These are phyloP conservation scores for Thraustotheca clavata DNA, from an alignment of 352 stramenopile genomes.

Conservation along the genomic window DNA sequence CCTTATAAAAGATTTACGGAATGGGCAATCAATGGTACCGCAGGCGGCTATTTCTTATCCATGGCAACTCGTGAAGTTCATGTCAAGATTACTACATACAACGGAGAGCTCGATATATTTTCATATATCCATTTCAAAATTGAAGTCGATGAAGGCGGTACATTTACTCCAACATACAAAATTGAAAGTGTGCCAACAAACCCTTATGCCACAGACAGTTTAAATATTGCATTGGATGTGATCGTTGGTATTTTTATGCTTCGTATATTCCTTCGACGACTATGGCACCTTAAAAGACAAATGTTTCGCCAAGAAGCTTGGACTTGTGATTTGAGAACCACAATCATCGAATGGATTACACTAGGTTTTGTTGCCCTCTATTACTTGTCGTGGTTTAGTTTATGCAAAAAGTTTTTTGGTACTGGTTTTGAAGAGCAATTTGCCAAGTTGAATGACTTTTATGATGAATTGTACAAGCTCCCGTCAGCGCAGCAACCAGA, in stretches of 20 bases:
- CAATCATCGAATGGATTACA: slow-evolving; percentile 18
- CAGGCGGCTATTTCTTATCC: slow-evolving; percentile 22
- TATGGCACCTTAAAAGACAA: slow-evolving; percentile 16
- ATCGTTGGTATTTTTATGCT: slow-evolving; percentile 31
- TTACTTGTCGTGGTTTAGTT: not conserved
- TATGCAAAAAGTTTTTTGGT: slow-evolving; percentile 9
- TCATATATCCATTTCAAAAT: slow-evolving; percentile 34
- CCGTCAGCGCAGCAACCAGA: not conserved
- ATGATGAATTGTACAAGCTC: not conserved
- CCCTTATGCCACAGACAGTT: not conserved
- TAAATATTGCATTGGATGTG: slow-evolving; percentile 26
- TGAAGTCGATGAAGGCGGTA: slow-evolving; percentile 30
- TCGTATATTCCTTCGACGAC: slow-evolving; percentile 20
- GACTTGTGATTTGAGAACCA: slow-evolving; percentile 19
- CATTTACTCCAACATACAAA: slow-evolving; percentile 16
- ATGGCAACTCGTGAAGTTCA: slow-evolving; percentile 27
- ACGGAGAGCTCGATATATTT: slow-evolving; percentile 40
- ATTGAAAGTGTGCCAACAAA: not conserved
- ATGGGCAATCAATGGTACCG: not conserved
- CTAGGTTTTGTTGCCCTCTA: not conserved
- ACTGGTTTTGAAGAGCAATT: not conserved
- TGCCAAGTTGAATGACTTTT: not conserved
- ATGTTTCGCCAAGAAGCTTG: not conserved
- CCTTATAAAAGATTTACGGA: not conserved
- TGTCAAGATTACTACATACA: slow-evolving; percentile 46